Base-by-base conservation (phyloP, 78 protist species). In the Chrysochromulina parva region DNA sequence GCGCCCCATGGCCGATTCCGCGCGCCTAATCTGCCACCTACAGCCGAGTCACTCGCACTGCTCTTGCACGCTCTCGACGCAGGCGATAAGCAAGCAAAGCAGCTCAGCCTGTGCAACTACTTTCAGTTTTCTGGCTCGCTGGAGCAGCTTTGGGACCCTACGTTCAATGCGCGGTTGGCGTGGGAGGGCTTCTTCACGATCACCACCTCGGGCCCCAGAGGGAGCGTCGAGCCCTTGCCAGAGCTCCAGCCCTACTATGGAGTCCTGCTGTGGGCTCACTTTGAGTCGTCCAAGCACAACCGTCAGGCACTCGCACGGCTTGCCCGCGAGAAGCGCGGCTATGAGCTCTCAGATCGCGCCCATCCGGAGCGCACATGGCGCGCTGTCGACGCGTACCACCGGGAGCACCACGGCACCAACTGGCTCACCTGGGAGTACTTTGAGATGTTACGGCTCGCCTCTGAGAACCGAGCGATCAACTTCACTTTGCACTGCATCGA, bases 171-270 rank as follows among this genome's bases (percentile, higher is more conserved):
- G 53, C 28, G 78, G 28, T 50, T 69, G 28, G 24, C 14, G 78
- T 69, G 13, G 24, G 78, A 69, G 50, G 78, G 78, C 78, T 69
- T 69, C 78, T n/a, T 69, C 78, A 69, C 78, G 48, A 69, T 69
- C 78, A 69, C 78, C 78, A 69, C 78, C 2, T 1, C 3, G 10
- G 50, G 22, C 16, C 53, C 5, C 53, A 9, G 14, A 1, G 50
- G 50, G 50, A 22, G 11, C 50, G 50, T 3, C 50, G 50, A 26
- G 48, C 78, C 78, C 50, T 14, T 69, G 78, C 78, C 78, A 6
- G 78, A 69, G 78, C 14, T 69, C 16, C 78, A 69, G 78, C 78
- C 78, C 48, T 69, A 11, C 50, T 69, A 69, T 28, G 50, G 78
- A 4, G 48, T 66, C 73, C 10, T 66, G 73, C 22, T 4, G 28